Base-by-base conservation (phyloP, 2,329 filamentous ascomycete genomes). In the Colletotrichum costaricense region DNA sequence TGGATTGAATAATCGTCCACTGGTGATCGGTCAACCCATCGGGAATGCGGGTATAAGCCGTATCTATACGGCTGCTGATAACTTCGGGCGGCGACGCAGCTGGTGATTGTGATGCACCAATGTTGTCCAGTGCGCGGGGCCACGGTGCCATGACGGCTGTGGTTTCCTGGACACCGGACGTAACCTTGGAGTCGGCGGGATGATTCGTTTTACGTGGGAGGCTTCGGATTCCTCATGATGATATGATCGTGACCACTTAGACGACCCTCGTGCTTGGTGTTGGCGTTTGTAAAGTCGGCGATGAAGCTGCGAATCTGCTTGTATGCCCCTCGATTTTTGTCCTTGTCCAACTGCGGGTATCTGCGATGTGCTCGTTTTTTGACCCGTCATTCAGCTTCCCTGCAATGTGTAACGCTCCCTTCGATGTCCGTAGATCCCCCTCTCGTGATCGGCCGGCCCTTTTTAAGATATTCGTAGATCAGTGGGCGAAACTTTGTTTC, bases 211-310 rank as follows among this genome's bases (percentile, higher is more conserved):
- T 52, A 73, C 67, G 71, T 73, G 60, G 67, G 67, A 62, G 71
- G 71, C 71, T 71, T 66, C 56, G 71, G 71, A 62, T 70, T 71
- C 71, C 71, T 66, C 71, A 73, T 73, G 67, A 22, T 72, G 69
- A 69, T 59, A n/a, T 54, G 22, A 58, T 57, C 49, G 24, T 65
- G 63, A 30, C 60, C 49, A 38, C 28, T 38, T n/a, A 8, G 30
- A 7, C 65, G 35, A 58, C 59, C 24, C 46, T 49, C 19, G 49
- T 62, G n/a, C 14, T 42, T 19, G 19, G 11, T 49, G 14, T 33
- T 24, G 42, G 24, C 46, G 46, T n/a, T 42, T 22, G 19, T 7
- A 35, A 35, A 33, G 56, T 28, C 9, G 56, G 35, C 22, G 46
- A 46, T 54, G 42, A 30, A 52, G 35, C 30, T 38, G n/a, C 11